Base-by-base conservation (phyloP, 177 flowering plant species). In the Vitis hybrid region DNA sequence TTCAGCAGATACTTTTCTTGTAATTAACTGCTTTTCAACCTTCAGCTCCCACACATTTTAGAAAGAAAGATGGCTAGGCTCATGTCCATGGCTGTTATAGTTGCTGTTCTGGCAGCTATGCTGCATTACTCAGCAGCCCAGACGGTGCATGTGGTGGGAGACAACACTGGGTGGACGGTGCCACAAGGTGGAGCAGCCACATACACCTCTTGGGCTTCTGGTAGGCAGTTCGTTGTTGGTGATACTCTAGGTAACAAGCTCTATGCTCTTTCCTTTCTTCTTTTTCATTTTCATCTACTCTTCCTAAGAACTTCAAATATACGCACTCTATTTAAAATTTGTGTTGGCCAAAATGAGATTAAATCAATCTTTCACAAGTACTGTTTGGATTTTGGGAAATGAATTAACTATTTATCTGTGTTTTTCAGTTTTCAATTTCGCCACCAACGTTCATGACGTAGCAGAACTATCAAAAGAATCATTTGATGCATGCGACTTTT, bases 121-220 rank as follows among this genome's bases (percentile, higher is more conserved):
- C 1, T 73, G 58, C 67, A 73, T 8, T 51, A 21, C 20, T 55
- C 70, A 11, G 66, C 48, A 4, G 85, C 85, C 2, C 79, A 71
- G 46, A 83, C 77, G 14, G 75, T 64, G 21, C 80, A 80, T 69
- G 73, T 75, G 30, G 85, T 82, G 10, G 85, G 85, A 61, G 85
- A 77, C 49, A 27, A 5, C 52, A 4, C 64, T 11, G 81, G 82
- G 2, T 83, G 85, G 85, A 27, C 3, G 0, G 32, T 80, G 11
- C 85, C 81, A 1, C 5, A 8, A 0, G 50, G 17, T 14, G 68
- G 65, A 20, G 69, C 73, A 0, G 17, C 27, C 0, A 57, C 55
- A 0, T 83, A 83, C 57, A 7, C 13, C 27, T 61, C 35, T 41
- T 79, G 81, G 85, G 79, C 79, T 51, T 61, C 78, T 57, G 11